Evolutionary conservation across 2,329 filamentous ascomycete species (phyloP).

Genomic region (Botrytis deweyae): DNA sequence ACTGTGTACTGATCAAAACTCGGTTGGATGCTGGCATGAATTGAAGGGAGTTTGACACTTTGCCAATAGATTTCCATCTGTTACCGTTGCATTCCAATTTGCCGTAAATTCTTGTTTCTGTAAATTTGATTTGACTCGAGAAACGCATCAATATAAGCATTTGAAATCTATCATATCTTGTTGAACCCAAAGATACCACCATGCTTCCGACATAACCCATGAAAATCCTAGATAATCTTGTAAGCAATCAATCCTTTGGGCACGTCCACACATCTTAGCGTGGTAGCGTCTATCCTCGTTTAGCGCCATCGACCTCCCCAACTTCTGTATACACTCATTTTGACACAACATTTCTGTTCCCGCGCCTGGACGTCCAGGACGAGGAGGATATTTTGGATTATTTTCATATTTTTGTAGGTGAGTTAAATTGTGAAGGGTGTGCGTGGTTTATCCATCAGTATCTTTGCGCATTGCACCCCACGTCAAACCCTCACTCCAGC

Average conservation of each 20-base stretch:
- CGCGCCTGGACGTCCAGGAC: slow-evolving; percentile 23
- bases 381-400: slow-evolving; percentile 22
- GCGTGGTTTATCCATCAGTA: neutral
- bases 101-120: neutral
- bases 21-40: slow-evolving; percentile 6
- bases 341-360: slow-evolving; percentile 19
- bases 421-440: neutral
- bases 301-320: slow-evolving; percentile 21
- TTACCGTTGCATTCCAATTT: neutral
- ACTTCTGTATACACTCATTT: slow-evolving; percentile 22
- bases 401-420: slow-evolving; percentile 23
- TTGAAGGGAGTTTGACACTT: neutral
- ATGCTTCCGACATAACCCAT: slow-evolving; percentile 1
- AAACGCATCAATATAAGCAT: neutral
- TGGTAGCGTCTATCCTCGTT: slow-evolving; percentile 20
- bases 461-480: slow-evolving; percentile 27
- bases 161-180: slow-evolving; percentile 16
- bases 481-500: slow-evolving; percentile 26
- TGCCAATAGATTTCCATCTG: slow-evolving; percentile 8
- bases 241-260: slow-evolving; percentile 19
- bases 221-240: slow-evolving; percentile 17
- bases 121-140: slow-evolving; percentile 1
- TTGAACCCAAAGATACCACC: neutral
- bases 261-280: slow-evolving; percentile 20
- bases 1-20: neutral